Base-by-base conservation (phyloP, 2,329 filamentous ascomycete genomes). In the Phaeosphaeriaceae sp. region DNA sequence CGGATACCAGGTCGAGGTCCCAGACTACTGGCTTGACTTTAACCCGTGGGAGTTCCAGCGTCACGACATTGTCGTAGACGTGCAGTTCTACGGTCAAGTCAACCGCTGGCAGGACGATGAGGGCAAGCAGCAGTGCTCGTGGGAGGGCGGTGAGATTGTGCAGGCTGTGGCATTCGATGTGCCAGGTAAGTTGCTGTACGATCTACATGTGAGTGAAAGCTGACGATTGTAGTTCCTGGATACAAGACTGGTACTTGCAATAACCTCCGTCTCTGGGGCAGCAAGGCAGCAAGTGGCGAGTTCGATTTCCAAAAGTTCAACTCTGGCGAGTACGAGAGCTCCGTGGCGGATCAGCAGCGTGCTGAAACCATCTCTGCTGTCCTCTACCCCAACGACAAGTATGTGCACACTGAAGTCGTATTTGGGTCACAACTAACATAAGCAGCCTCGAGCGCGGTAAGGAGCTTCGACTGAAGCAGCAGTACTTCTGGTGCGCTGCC, bases 261-360 rank as follows among this genome's bases (percentile, higher is more conserved):
- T 84, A 99, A 99, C 80, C 84, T 99, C 63, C 90, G 95, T 60
- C 85, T 99, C 41, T 99, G 95, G 95, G 97, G 93, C 46, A 97
- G 93, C 84, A 97, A 97, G 81, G 94, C 95, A 45, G 93, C 93
- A 47, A 94, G 92, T 69, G 95, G 95, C 65, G 95, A 99, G 79
- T 99, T 99, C 65, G 94, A 99, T 81, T 99, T 99, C 81, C 94
- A 97, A 74, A 98, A 98, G 78, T 99, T 99, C 88, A 99, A 99
- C 81, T 95, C 86, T 58, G 95, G 95, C 63, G 93, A 99, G 70
- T 99, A 99, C 76, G 95, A 99, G 81, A 95, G 91, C 81, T 96
- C 95, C 13, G 95, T 99, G 41, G 92, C 91, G n/a, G 95, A 99
- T 68, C 93, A 98, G 80, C 95, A 99, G 83, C 90, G 92, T 57